Evolutionary conservation across 129 eudicot genomes (phyloP), one percentile per base, ranked within the genome.

Genomic region (Kitagawia praeruptora): DNA sequence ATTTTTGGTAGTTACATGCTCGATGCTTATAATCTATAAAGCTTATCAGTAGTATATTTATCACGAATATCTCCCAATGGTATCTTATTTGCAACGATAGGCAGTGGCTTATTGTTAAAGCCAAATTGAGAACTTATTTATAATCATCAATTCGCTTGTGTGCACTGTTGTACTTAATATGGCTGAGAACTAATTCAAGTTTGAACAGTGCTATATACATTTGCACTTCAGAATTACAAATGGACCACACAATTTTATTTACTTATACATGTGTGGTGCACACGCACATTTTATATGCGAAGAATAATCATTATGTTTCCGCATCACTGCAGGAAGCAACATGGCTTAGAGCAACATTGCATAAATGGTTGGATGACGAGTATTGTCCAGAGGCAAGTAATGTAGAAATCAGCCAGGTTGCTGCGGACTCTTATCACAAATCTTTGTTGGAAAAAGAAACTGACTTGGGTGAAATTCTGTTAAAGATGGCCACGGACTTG

Each of bases 311-410:
- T 38, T 78, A 45, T 73, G 77, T 82, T 82, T 69, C 6, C 69
- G 18, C 77, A 75, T 74, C 54, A 66, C 10, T 82, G 85, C 88
- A 91, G 98, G 98, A 94, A 78, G 88, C 97, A 8, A 97, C 88
- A 81, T 94, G 98, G 98, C 87, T 94, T 23, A 87, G 92, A 83
- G 90, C 81, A 84, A 87, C 89, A 23, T 92, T 94, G 19, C 91
- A 88, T 79, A 91, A 91, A 81, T 94, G 97, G 98, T 86, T 94
- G 85, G 97, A 94, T 77, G 96, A 94, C 39, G 98, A 94, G 85
- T 91, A 89, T 77, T 88, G 92, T 80, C 97, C 97, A 42, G 98
- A 94, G 84, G 85, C 87, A 73, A 91, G 96, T 42, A 94, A 74
- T 46, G 77, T 87, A n/a, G 93, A 89, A 75, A 94, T 94, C 67